A percentile compares a stretch with the other conserved stretches of the same genome.
Conservation (phyloP, 208 protist species). For the Naegleria gruberi region DNA sequence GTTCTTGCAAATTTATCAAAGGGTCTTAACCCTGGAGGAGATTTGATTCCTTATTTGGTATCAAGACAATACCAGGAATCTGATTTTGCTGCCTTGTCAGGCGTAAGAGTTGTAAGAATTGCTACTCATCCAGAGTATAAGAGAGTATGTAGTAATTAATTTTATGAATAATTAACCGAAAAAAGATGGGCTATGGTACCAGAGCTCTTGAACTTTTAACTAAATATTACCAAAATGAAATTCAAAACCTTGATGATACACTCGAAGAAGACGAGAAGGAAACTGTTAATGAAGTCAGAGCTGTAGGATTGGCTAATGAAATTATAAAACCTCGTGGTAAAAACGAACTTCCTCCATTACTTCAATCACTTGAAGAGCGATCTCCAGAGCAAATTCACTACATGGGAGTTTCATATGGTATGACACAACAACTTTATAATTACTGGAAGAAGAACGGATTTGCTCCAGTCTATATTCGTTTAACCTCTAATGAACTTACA, state of each 20-base stretch:
- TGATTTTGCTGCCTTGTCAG: constrained; percentile 45
- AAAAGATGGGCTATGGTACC: constrained; percentile 87
- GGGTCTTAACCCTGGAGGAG: constrained; percentile 84
- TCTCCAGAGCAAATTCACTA: constrained; percentile 87
- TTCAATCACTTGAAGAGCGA: constrained; percentile 67
- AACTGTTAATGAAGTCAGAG: constrained; percentile 24
- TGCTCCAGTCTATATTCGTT: constrained; percentile 74
- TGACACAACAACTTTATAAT: constrained; percentile 87
- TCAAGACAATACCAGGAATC: constrained; percentile 89
- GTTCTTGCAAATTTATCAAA: constrained; percentile 68
- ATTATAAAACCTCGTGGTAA: neutral
- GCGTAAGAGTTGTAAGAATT: constrained; percentile 90
- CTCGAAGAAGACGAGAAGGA: constrained; percentile 17
- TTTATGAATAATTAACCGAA: neutral
- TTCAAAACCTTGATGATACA: constrained; percentile 28
- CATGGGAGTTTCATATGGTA: constrained; percentile 91
- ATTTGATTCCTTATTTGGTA: constrained; percentile 99
- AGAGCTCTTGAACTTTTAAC: constrained; percentile 78
- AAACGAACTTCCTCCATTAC: constrained; percentile 57
- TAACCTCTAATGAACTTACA: constrained; percentile 87
- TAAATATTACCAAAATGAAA: constrained; percentile 84
- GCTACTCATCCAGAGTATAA: constrained; percentile 94
- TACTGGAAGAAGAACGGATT: constrained; percentile 90
- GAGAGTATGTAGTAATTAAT: constrained; percentile 19
- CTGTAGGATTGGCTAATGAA: neutral